Conservation (phyloP, 1,284 basidiomycete species). For the Fomitopsis betulina region DNA sequence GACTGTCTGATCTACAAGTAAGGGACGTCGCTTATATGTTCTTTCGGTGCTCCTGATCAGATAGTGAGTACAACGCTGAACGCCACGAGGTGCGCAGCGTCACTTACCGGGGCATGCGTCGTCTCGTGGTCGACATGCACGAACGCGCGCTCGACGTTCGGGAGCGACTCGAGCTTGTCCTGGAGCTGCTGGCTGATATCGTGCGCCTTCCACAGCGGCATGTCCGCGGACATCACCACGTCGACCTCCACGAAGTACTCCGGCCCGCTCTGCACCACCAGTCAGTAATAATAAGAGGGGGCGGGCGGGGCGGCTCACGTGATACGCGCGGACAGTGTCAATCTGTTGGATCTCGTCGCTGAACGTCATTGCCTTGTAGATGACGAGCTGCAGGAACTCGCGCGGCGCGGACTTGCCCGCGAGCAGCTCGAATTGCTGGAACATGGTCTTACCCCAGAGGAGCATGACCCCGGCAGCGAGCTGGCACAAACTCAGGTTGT, state of each 20-base stretch:
- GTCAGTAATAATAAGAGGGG: constrained; percentile 27
- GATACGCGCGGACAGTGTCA: constrained; percentile 88
- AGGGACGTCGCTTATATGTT: constrained; percentile 14
- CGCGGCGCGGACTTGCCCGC: constrained; percentile 90
- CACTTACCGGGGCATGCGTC: constrained; percentile 71
- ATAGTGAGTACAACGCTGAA: not conserved
- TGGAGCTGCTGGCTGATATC: constrained; percentile 90
- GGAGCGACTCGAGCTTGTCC: constrained; percentile 90
- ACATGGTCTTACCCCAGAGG: constrained; percentile 78
- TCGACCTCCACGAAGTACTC: constrained; percentile 94
- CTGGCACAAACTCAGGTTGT: constrained; percentile 26
- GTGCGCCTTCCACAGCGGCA: constrained; percentile 89
- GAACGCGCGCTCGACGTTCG: constrained; percentile 88
- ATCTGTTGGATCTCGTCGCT: constrained; percentile 81
- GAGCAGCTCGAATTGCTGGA: constrained; percentile 80
- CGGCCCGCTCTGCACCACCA: constrained; percentile 27
- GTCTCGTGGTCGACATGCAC: constrained; percentile 95
- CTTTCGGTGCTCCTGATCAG: constrained; percentile 31
- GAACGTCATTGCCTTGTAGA: constrained; percentile 92
- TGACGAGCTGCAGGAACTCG: constrained; percentile 87
- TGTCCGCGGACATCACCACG: constrained; percentile 88
- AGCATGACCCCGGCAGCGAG: constrained; percentile 79
- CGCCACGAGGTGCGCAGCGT: not conserved
- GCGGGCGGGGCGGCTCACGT: constrained; percentile 43
- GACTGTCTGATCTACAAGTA: too few relatives aligned